Evolutionary conservation across 2,329 filamentous ascomycete species (phyloP).

Genomic region (Apiospora koreana): DNA sequence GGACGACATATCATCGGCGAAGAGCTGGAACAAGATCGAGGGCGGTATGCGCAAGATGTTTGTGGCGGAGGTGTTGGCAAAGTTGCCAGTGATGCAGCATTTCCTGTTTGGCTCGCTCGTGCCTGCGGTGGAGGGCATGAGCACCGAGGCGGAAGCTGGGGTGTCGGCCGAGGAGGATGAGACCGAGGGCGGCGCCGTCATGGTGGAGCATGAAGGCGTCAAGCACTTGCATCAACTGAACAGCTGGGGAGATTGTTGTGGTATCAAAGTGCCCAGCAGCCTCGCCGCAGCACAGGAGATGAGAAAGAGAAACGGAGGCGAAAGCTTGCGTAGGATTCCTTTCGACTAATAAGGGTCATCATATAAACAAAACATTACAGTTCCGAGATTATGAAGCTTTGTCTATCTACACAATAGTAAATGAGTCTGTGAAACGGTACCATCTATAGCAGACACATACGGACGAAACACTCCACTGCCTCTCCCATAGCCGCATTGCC

Average conservation of each 20-base stretch:
- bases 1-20: conserved; percentile 91
- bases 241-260: conserved; percentile 94
- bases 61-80: conserved; percentile 85
- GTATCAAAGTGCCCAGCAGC: conserved; percentile 94
- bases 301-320: conserved; percentile 68
- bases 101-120: conserved; percentile 90
- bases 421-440: background rate
- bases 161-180: conserved; percentile 49
- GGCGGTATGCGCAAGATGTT: conserved; percentile 98
- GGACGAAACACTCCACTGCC: background rate
- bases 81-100: conserved; percentile 97
- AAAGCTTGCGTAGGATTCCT: conserved; percentile 71
- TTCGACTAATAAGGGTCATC: conserved; percentile 63
- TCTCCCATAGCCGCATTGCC: too few relatives aligned
- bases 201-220: conserved; percentile 63
- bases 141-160: conserved; percentile 57
- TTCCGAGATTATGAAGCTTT: background rate
- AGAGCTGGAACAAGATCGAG: conserved; percentile 90
- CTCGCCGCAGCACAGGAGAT: conserved; percentile 88
- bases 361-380: background rate
- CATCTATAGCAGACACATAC: background rate
- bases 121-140: conserved; percentile 81
- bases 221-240: conserved; percentile 71
- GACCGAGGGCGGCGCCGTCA: conserved; percentile 57
- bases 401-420: background rate